Evolutionary conservation across 441 rosid genomes (phyloP).

Genomic region (Jatropha podagrica): DNA sequence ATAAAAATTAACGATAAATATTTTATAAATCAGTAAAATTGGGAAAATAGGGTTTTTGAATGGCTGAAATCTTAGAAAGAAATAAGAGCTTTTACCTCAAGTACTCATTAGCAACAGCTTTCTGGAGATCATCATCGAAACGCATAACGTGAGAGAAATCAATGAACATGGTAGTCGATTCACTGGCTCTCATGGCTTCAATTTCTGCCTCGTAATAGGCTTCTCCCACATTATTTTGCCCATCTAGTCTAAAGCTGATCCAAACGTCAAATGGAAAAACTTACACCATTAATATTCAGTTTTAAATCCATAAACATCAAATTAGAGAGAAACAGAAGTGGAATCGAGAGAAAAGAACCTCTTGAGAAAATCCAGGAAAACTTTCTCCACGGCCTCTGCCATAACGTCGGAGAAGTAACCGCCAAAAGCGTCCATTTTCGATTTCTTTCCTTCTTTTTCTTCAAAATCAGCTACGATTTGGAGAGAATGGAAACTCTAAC

Average conservation of each 20-base stretch:
- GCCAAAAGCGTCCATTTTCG: slow-evolving; percentile 70
- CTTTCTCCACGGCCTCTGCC: slow-evolving; percentile 83
- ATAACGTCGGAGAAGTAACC: slow-evolving; percentile 71
- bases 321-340: neutral
- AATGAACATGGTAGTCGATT: slow-evolving; percentile 80
- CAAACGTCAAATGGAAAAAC: neutral
- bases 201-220: slow-evolving; percentile 70
- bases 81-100: slow-evolving; percentile 44
- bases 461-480: neutral
- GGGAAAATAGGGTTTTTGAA: neutral
- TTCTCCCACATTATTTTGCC: slow-evolving; percentile 41
- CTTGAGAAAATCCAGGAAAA: slow-evolving; percentile 83
- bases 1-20: neutral
- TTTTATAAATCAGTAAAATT: neutral
- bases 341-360: slow-evolving; percentile 34
- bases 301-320: neutral
- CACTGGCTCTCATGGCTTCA: slow-evolving; percentile 67
- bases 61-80: neutral
- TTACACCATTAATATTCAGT: neutral
- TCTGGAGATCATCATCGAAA: slow-evolving; percentile 76
- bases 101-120: slow-evolving; percentile 80
- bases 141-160: slow-evolving; percentile 91
- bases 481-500: neutral
- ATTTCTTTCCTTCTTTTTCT: neutral
- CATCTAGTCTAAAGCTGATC: slow-evolving; percentile 58